A percentile compares a stretch with the other conserved stretches of the same genome.
phyloP scores from a whole-genome alignment of 305 asterid genomes.

The Solanum hybrid region DNA sequence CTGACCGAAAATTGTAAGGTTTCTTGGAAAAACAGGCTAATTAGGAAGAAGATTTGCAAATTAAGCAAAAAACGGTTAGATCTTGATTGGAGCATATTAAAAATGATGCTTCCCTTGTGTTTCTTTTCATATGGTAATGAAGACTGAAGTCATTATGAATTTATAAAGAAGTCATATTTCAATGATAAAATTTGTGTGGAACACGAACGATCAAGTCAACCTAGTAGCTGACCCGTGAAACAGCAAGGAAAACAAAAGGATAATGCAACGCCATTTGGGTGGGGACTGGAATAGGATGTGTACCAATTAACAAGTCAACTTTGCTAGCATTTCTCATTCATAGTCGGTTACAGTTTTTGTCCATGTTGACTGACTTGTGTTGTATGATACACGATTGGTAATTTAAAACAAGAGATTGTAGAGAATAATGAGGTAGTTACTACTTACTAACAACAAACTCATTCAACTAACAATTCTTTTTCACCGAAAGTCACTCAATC shows the following conservation, averaged over 20 bases:
- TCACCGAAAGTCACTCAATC: no score
- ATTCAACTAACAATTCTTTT: no score
- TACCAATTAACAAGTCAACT: not conserved
- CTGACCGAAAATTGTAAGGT: not conserved
- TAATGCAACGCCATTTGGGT: not conserved
- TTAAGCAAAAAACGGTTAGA: not conserved
- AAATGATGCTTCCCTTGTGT: not conserved
- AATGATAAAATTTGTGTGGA: not conserved
- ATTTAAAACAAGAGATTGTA: not conserved
- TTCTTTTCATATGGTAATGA: not conserved
- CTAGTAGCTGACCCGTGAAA: not conserved
- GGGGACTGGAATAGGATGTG: not conserved
- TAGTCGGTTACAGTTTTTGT: not conserved
- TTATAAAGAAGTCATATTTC: not conserved
- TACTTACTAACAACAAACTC: not conserved
- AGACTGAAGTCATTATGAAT: not conserved
- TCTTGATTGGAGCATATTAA: not conserved
- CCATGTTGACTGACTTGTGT: not conserved
- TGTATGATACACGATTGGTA: not conserved
- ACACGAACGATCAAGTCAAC: not conserved
- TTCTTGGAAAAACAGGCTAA: not conserved
- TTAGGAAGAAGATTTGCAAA: not conserved
- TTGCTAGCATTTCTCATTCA: not conserved
- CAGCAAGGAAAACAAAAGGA: not conserved
- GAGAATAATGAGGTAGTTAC: not conserved